Evolutionary conservation across 2,329 filamentous ascomycete species (phyloP), one percentile per base, ranked within the genome.

Genomic region (Colletotrichum sp.): DNA sequence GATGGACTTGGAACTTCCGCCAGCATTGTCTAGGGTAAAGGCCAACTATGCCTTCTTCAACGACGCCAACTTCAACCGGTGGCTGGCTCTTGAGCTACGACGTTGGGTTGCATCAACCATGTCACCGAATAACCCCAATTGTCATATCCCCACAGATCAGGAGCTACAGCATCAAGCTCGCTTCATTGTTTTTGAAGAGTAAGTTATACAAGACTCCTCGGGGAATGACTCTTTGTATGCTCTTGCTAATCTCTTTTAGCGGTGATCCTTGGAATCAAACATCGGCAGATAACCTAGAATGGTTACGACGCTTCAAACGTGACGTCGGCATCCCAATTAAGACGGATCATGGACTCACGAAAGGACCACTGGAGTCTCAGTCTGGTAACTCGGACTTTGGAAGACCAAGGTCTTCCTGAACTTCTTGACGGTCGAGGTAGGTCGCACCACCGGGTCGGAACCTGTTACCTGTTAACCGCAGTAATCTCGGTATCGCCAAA

Each of bases 131-230:
- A 82, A 82, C n/a, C 81, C 81, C 16, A 80, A 78, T 65, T 81
- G 72, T 9, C 80, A 81, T 2, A 69, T 83, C 0, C 84, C 84
- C 0, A 85, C 83, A 0, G 84, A 86, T 26, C 80, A 82, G 13
- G 84, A 86, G 34, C 72, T 86, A 3, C 80, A 85, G 21, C 77
- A 79, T 18, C 81, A 85, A 76, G 84, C 83, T 5, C 80, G 82
- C 2, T 81, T 80, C 64, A 84, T 85, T 24, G 74, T 81, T 26
- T 80, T 79, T 8, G 82, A 82, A 52, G 80, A 81, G 81, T 81
- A 44, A 78, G 81, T 76, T 3, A 2, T 9, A 3, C n/a, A 16
- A 15, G 2, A 6, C 28, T 24, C 28, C 30, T 6, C 12, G 3
- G 6, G n/a, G 3, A 2, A 10, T 6, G 5, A 8, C n/a, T n/a